Base-by-base conservation (phyloP, 345 rosid species). In the Eucalyptus shirleyi region DNA sequence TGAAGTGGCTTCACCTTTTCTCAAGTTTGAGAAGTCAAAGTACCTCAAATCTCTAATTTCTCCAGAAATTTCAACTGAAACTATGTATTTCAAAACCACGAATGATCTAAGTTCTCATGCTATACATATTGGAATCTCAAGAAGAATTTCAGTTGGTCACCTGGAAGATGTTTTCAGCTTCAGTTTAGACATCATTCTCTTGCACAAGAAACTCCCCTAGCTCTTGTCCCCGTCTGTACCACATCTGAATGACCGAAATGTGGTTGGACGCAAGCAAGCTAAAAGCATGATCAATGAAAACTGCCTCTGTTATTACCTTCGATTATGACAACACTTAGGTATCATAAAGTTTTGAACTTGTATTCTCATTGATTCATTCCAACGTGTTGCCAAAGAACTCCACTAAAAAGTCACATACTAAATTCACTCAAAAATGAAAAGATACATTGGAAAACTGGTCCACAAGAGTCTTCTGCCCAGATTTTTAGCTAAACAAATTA, bases 271-370 rank as follows among this genome's bases (percentile, higher is more conserved):
- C 67, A 3, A 60, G n/a, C 67, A 60, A 60, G 32, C 67, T 28
- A 60, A 12, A 60, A 60, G 67, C 32, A 28, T 60, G 67, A 60
- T 60, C 67, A 28, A 28, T 28, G 32, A 28, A 60, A 60, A 60
- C 17, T 26, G 32, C 16, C n/a, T 60, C 0, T 60, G 4, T 12
- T 12, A 3, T 0, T 12, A 60, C 8, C 32, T 28, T 12, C 2
- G 16, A 12, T 60, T 60, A 60, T 12, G 67, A 60, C 67, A 60
- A 12, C 15, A 60, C 2, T 26, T 28, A 12, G 17, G 1, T 60
- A 28, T 60, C n/a, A 6, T 28, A 0, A 60, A 60, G 4, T 60
- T 28, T 26, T 26, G 2, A 60, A 60, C 32, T 60, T 13, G 16
- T 12, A 12, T 0, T 28, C 32, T 60, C 32, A 60, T 0, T 5